A percentile compares a stretch with the other conserved stretches of the same genome.
Conservation (phyloP, 1,284 basidiomycete species). For the Meripilus lineatus region DNA sequence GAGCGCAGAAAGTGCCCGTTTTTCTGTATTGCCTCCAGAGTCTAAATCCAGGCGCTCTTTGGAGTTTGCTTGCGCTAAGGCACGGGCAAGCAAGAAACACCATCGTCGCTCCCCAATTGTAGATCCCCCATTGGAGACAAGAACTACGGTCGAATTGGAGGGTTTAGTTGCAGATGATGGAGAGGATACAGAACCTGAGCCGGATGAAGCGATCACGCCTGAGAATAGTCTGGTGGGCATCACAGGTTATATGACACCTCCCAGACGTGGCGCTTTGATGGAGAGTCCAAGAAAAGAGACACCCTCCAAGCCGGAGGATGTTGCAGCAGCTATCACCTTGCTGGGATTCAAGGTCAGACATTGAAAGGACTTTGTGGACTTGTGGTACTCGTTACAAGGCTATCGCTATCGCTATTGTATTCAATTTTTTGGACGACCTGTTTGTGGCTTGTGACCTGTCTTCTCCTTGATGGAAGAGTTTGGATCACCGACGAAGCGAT, state of each 20-base stretch:
- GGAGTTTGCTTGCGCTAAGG: conserved; percentile 45
- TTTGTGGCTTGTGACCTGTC: background rate
- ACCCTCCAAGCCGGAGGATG: conserved; percentile 25
- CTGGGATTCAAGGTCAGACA: conserved; percentile 31
- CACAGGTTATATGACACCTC: conserved; percentile 11
- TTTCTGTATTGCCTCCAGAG: conserved; percentile 25
- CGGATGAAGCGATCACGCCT: conserved; percentile 23
- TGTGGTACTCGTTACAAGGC: background rate
- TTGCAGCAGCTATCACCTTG: conserved; percentile 42
- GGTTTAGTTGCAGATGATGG: conserved; percentile 14
- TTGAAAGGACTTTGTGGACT: background rate
- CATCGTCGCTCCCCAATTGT: no score
- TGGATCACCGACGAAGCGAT: no score
- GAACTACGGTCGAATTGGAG: conserved; percentile 6
- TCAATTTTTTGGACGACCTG: background rate
- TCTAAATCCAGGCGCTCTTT: conserved; percentile 33
- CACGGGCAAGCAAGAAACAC: conserved; percentile 24
- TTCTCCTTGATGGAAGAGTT: no score
- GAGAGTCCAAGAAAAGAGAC: conserved; percentile 4
- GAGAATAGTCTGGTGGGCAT: conserved; percentile 20
- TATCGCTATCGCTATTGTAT: background rate
- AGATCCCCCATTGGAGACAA: background rate
- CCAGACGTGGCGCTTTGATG: conserved; percentile 5
- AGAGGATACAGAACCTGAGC: conserved; percentile 21
- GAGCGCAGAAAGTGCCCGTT: conserved; percentile 24